phyloP scores from a whole-genome alignment of 345 rosid genomes.

The Ailanthus altissimus region DNA sequence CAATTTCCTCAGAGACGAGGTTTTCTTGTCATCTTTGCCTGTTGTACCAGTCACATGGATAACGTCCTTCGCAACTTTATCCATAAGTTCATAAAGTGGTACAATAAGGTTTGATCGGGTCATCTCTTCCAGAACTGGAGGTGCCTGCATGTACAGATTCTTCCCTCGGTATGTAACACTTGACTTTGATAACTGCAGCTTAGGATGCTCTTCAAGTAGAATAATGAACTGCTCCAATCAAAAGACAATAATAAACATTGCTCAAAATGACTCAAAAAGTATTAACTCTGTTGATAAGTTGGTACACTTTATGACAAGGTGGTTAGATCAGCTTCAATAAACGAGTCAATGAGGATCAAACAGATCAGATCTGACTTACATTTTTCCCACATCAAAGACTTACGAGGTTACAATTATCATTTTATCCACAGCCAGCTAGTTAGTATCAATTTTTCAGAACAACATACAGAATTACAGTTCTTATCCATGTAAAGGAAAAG shows the following conservation, averaged over 20 bases:
- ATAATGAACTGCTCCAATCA: constrained; percentile 60
- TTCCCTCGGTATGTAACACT: constrained; percentile 60
- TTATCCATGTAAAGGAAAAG: no score
- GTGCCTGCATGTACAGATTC: constrained; percentile 94
- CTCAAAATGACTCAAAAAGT: neutral
- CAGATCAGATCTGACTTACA: neutral
- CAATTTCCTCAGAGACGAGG: constrained; percentile 57
- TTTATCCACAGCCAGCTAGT: neutral
- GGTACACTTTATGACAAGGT: neutral
- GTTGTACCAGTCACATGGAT: constrained; percentile 60
- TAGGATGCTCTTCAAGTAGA: constrained; percentile 78
- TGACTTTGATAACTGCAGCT: constrained; percentile 68
- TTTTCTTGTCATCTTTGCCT: constrained; percentile 55
- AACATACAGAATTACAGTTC: neutral
- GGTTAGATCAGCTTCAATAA: neutral
- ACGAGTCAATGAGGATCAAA: neutral
- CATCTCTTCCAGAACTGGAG: constrained; percentile 91
- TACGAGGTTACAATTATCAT: neutral
- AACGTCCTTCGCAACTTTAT: constrained; percentile 53
- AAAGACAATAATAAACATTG: neutral
- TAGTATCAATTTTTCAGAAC: constrained; percentile 2
- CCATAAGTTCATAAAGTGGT: constrained; percentile 75
- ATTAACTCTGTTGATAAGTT: neutral
- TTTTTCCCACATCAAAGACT: neutral
- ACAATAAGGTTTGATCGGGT: constrained; percentile 64